Base-by-base conservation (phyloP, 805 yeast genomes). In the Barnettozyma pratensis region DNA sequence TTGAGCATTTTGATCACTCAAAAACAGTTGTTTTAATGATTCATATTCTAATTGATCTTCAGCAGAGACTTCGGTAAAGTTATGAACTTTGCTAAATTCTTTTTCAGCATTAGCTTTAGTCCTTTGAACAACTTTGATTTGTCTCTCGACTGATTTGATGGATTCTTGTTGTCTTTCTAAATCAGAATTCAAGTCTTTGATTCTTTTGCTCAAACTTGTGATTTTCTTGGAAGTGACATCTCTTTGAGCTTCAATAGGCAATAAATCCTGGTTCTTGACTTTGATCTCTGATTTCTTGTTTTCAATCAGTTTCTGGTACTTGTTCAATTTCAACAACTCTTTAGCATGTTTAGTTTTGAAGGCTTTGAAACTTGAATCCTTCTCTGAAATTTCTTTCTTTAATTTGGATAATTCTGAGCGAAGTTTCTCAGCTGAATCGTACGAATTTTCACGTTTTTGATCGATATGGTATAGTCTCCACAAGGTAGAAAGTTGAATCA, bases 391-490 rank as follows among this genome's bases (percentile, higher is more conserved):
- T 14, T 66, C 68, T 1, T 54, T 62, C 41, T 64, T 65, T 46
- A 72, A 55, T 27, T 66, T 63, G 36, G 64, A 55, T 30, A 70
- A 51, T 40, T 63, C 56, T 5, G 52, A 19, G 44, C 63, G 59
- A 1, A 67, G 57, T 4, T 56, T 58, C n/a, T 58, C 55, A 27
- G 60, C 45, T 30, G 65, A 57, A 7, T 59, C 59, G 4, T 47
- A 47, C 11, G 66, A 44, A 3, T 49, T 45, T 3, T 59, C 50
- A 45, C 62, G 67, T 43, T 62, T 63, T 19, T 64, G 58, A 55
- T 80, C 80, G 58, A 81, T 71, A 59, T 85, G 87, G 58, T 72
- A 85, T 10, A 90, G 65, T 54, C 81, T 79, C 74, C 86, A 81
- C 32, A 91, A 62, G 39, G 82, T 76, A 29, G 75, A 76, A 9